Evolutionary conservation across 1,284 basidiomycete species (phyloP), one percentile per base, ranked within the genome.

Genomic region (Rhodotorula mucilaginosa): DNA sequence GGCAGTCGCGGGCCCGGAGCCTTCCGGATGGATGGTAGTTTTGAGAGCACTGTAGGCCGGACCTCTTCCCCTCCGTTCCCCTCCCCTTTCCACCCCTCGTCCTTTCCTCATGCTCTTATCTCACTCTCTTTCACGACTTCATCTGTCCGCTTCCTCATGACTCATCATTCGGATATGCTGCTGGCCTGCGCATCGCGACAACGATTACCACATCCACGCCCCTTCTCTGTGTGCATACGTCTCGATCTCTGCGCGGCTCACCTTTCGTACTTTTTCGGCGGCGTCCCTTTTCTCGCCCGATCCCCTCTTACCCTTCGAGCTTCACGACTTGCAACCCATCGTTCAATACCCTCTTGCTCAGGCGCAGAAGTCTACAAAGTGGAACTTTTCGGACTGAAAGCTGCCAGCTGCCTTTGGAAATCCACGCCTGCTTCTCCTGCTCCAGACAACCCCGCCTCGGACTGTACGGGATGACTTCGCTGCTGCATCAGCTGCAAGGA

Each of bases 381-480:
- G 34, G 34, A 34, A 7, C 34, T 34, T 34, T 34, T 34, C 6
- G 34, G 1, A 34, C 8, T 5, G 34, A 34, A 34, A 34, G 34
- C 34, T 34, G 34, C 34, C 34, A 1, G 34, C 26, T 26, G 34
- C 34, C 34, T 6, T 34, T 18, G 8, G 2, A 46, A 34, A 19
- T 26, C 23, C 44, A 47, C 16, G 3, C 29, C 5, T 44, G 3
- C 29, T 44, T 21, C 29, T 31, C 13, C 47, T 16, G 19, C 15
- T 13, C 19, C 19, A 39, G 5, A 44, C 39, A 39, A 19, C 8
- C 19, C 34, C 4, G n/a, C 8, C 19, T 26, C 54, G 4, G 54
- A n/a, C 29, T 58, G 26, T 29, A 44, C 39, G 39, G 48, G 7
- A 74, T 72, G 73, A 46, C 65, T 8, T 19, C 64, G 7, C 18